phyloP scores from a whole-genome alignment of 139 green algal genomes.

The Nannochloris sp. region DNA sequence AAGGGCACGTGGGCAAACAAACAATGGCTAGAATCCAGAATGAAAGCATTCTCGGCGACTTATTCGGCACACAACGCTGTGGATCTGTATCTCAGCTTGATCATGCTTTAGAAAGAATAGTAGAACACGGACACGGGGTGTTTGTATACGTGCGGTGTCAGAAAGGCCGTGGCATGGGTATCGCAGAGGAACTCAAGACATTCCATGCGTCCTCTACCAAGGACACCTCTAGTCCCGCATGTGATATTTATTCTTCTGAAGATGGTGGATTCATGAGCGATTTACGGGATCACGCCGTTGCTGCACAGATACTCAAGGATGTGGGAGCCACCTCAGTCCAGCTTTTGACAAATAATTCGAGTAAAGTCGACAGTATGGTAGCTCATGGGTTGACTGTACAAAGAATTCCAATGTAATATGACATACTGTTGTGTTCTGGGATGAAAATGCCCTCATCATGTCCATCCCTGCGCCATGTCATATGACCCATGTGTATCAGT shows the following conservation, averaged over 20 bases:
- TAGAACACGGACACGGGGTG: slow-evolving; percentile 33
- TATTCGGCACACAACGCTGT: slow-evolving; percentile 31
- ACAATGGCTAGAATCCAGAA: slow-evolving; percentile 31
- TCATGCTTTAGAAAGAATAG: slow-evolving; percentile 30
- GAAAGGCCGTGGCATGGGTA: slow-evolving; percentile 18
- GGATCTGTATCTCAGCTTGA: slow-evolving; percentile 31
- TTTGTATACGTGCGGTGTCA: slow-evolving; percentile 50
- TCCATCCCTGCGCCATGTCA: no score
- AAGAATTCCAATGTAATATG: neutral
- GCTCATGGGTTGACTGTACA: slow-evolving; percentile 20
- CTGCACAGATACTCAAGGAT: slow-evolving; percentile 41
- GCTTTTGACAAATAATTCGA: slow-evolving; percentile 19
- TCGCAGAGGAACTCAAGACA: slow-evolving; percentile 29
- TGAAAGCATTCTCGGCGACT: slow-evolving; percentile 36
- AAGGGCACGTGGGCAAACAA: neutral
- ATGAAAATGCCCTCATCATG: no score
- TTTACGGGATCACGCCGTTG: slow-evolving; percentile 30
- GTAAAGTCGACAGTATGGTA: slow-evolving; percentile 14
- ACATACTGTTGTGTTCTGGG: no score
- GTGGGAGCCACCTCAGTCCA: slow-evolving; percentile 26
- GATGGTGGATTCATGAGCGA: slow-evolving; percentile 11
- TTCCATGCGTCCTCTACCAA: neutral
- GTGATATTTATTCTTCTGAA: neutral
- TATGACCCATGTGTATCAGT: no score
- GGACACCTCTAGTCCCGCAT: neutral